phyloP scores from a whole-genome alignment of 1,139 yeast genomes.

The Yamadazyma friedrichii region DNA sequence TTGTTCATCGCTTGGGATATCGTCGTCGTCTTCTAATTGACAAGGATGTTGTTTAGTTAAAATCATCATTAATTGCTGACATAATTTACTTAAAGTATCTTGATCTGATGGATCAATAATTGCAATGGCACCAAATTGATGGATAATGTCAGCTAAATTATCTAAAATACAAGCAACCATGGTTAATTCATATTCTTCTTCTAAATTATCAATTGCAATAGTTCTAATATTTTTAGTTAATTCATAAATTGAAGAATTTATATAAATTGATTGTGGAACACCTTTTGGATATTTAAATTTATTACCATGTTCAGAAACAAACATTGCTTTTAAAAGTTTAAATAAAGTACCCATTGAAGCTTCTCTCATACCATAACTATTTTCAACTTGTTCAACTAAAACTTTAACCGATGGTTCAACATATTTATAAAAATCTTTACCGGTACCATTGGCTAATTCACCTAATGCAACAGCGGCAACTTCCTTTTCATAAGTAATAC shows the following conservation, averaged over 20 bases:
- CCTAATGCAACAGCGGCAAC: conserved; percentile 92
- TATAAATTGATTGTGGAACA: conserved; percentile 61
- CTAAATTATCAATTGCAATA: conserved; percentile 60
- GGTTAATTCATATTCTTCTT: conserved; percentile 77
- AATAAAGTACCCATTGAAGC: conserved; percentile 81
- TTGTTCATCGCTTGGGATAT: conserved; percentile 53
- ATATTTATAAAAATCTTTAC: conserved; percentile 73
- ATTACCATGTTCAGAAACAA: conserved; percentile 53
- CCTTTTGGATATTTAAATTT: conserved; percentile 67
- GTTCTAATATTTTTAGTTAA: conserved; percentile 68
- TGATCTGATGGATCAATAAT: conserved; percentile 61
- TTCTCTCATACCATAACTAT: conserved; percentile 89
- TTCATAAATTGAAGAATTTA: conserved; percentile 54
- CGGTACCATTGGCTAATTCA: conserved; percentile 85
- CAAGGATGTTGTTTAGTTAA: conserved; percentile 81
- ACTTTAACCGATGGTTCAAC: conserved; percentile 69
- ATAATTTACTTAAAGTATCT: conserved; percentile 59
- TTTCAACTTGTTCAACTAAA: conserved; percentile 72
- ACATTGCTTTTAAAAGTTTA: conserved; percentile 76
- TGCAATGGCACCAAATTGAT: conserved; percentile 73
- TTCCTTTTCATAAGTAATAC: conserved; percentile 95
- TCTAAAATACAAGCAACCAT: conserved; percentile 82
- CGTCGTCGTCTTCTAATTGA: conserved; percentile 60
- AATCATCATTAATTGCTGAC: conserved; percentile 67
- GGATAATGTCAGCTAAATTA: conserved; percentile 67